Conservation (phyloP, 2,329 filamentous ascomycete genomes). For the Epicoccum sorghinum region DNA sequence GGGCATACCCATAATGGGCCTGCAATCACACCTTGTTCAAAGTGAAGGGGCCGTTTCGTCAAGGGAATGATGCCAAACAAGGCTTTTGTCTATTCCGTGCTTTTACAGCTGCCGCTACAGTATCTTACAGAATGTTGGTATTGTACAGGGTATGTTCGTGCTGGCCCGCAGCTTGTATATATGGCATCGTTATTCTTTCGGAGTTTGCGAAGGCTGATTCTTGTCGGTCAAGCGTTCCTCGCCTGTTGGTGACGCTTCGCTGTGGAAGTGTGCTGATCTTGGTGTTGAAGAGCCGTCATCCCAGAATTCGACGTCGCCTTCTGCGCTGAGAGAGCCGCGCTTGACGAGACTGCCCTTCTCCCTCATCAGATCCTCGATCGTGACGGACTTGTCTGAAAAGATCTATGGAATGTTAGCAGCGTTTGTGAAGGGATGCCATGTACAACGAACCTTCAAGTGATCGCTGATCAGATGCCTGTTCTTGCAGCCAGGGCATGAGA, state of each 20-base stretch:
- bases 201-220: constrained; percentile 21
- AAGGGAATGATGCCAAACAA: neutral
- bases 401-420: constrained; percentile 54
- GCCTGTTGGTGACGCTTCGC: constrained; percentile 34
- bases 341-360: constrained; percentile 77
- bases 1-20: neutral
- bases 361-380: constrained; percentile 77
- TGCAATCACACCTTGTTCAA: neutral
- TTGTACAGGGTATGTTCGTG: constrained; percentile 18
- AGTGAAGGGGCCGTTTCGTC: neutral
- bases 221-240: constrained; percentile 29
- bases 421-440: neutral
- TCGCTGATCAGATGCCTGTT: constrained; percentile 92
- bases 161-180: constrained; percentile 5
- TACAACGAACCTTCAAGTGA: constrained; percentile 67
- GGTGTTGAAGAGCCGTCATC: constrained; percentile 65
- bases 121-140: constrained; percentile 11
- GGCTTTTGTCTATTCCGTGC: constrained; percentile 6
- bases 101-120: constrained; percentile 1
- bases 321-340: constrained; percentile 71
- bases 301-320: constrained; percentile 94
- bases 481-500: constrained; percentile 84
- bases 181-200: constrained; percentile 14
- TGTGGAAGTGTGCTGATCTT: constrained; percentile 43
- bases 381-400: constrained; percentile 73